phyloP scores from a whole-genome alignment of 805 yeast species.

The Saccharomycopsis sp. region DNA sequence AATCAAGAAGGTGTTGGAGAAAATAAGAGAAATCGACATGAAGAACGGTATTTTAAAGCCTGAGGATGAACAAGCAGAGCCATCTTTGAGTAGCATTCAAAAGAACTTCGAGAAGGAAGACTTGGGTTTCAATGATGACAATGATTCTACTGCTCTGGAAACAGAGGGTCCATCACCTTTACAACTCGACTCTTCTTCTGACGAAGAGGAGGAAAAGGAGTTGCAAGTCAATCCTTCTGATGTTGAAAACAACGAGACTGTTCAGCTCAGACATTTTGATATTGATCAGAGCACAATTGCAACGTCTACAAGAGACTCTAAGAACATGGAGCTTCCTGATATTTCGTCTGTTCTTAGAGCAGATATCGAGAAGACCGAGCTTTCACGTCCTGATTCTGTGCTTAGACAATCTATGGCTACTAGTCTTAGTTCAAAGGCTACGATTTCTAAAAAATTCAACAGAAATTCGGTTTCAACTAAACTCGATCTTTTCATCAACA shows the following conservation, averaged over 20 bases:
- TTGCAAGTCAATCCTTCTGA: not conserved
- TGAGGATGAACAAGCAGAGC: not conserved
- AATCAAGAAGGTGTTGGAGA: not conserved
- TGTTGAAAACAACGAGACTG: not conserved
- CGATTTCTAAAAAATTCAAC: slow-evolving; percentile 14
- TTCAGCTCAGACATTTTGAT: not conserved
- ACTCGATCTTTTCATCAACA: slow-evolving; percentile 15
- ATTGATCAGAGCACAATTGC: not conserved
- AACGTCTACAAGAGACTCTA: not conserved
- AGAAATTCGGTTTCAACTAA: slow-evolving; percentile 11
- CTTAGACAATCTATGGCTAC: not conserved
- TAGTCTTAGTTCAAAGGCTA: not conserved
- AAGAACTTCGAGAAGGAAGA: not conserved
- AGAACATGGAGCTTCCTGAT: not conserved
- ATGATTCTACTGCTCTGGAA: not conserved
- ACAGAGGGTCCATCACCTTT: not conserved
- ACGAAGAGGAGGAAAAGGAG: not conserved
- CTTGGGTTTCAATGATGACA: not conserved
- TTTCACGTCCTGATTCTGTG: not conserved
- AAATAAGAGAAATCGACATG: not conserved
- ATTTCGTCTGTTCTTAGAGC: not conserved
- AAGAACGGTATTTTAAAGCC: not conserved
- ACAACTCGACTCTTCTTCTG: not conserved
- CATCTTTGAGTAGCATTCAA: not conserved
- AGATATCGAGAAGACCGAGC: not conserved